phyloP scores from a whole-genome alignment of 2,329 filamentous ascomycete species.

The Nothophaeocryptopus gaeumannii region DNA sequence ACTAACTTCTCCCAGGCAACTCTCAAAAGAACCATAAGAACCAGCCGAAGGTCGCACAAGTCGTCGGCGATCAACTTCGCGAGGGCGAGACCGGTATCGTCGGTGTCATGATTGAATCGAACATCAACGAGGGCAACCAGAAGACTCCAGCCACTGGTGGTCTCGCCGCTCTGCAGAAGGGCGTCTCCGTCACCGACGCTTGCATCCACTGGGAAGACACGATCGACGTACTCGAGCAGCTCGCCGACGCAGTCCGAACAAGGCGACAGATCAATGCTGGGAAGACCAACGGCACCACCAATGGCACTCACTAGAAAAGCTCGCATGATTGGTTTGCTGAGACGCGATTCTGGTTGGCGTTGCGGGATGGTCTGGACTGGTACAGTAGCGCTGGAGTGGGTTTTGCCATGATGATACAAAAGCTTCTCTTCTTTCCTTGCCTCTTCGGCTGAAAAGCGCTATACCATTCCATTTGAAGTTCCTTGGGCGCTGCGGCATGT shows the following conservation, averaged over 20 bases:
- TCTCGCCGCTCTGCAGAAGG: slow-evolving; percentile 73
- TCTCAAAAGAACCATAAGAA: slow-evolving; percentile 97
- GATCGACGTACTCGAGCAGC: slow-evolving; percentile 74
- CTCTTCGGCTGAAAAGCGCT: no score
- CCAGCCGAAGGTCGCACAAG: slow-evolving; percentile 86
- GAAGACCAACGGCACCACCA: slow-evolving; percentile 26
- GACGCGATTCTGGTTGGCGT: no score
- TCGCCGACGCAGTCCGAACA: slow-evolving; percentile 77
- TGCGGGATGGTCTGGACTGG: no score
- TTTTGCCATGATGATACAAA: no score
- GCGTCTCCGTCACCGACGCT: slow-evolving; percentile 91
- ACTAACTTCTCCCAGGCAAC: slow-evolving; percentile 62
- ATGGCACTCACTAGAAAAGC: slow-evolving; percentile 17
- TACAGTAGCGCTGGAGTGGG: no score
- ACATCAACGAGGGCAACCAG: slow-evolving; percentile 77
- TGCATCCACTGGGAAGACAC: slow-evolving; percentile 94
- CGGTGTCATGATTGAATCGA: slow-evolving; percentile 98
- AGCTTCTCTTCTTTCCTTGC: no score
- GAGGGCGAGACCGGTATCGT: slow-evolving; percentile 85
- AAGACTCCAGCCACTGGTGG: slow-evolving; percentile 79
- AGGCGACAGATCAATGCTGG: slow-evolving; percentile 55
- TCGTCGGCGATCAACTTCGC: slow-evolving; percentile 78
- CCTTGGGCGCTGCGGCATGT: no score
- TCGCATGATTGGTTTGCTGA: no score
- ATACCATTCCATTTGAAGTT: no score